phyloP scores from a whole-genome alignment of 2,329 filamentous ascomycete species.

The Colletotrichum filicis region DNA sequence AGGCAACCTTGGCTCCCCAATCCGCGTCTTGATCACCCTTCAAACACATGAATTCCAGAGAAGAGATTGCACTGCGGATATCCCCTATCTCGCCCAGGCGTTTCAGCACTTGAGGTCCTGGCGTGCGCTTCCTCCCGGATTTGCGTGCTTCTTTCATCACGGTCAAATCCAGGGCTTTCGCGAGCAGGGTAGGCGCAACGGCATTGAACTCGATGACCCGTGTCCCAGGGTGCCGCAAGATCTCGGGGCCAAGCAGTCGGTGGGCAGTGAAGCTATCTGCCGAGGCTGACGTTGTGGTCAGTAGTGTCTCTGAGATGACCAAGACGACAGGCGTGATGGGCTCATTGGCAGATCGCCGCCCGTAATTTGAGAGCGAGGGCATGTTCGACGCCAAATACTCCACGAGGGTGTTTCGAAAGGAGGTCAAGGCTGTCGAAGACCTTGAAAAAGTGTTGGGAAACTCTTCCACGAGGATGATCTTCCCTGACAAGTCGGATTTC shows the following conservation, averaged over 20 bases:
- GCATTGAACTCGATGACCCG: constrained; percentile 91
- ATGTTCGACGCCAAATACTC: constrained; percentile 78
- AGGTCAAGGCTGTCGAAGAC: constrained; percentile 71
- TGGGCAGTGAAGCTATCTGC: constrained; percentile 95
- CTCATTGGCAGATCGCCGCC: constrained; percentile 52
- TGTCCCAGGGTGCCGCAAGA: constrained; percentile 83
- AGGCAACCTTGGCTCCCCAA: constrained; percentile 80
- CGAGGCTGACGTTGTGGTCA: constrained; percentile 85
- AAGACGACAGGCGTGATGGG: constrained; percentile 81
- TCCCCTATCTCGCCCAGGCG: constrained; percentile 88
- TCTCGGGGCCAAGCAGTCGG: constrained; percentile 86
- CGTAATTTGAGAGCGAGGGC: constrained; percentile 63
- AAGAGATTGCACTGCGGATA: constrained; percentile 90
- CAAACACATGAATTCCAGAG: constrained; percentile 91
- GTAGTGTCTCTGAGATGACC: constrained; percentile 89
- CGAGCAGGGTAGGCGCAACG: constrained; percentile 86
- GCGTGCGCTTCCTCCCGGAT: constrained; percentile 79
- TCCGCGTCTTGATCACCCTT: constrained; percentile 79
- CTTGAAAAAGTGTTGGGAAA: constrained; percentile 81
- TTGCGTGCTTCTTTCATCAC: constrained; percentile 86
- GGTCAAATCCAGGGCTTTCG: constrained; percentile 84
- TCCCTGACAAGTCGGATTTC: constrained; percentile 46
- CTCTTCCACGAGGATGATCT: constrained; percentile 82
- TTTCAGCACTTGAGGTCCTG: constrained; percentile 82
- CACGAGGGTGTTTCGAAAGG: constrained; percentile 80